Evolutionary conservation across 2,329 filamentous ascomycete species (phyloP).

Genomic region (Colletotrichum aenigma): DNA sequence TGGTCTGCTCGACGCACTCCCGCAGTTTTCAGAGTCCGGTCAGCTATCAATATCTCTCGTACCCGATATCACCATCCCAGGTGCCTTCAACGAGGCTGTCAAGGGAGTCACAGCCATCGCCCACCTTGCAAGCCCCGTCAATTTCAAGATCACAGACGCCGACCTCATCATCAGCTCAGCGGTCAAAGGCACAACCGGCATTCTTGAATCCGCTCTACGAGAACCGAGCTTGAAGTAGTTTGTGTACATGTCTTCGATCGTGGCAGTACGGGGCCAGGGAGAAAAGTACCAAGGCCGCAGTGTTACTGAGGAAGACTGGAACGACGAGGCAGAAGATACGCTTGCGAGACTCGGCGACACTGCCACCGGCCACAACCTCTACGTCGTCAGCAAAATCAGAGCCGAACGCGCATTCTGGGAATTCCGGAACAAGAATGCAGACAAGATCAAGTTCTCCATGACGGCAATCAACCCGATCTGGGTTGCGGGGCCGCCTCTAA

Average conservation of each 20-base stretch:
- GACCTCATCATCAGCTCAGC: conserved; percentile 45
- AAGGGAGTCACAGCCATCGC: conserved; percentile 42
- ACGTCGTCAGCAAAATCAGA: conserved; percentile 33
- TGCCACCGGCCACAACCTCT: conserved; percentile 19
- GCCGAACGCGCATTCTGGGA: conserved; percentile 35
- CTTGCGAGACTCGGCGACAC: conserved; percentile 28
- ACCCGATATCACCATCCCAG: conserved; percentile 34
- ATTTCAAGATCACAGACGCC: conserved; percentile 42
- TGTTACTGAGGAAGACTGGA: conserved; percentile 31
- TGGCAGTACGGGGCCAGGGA: conserved; percentile 7
- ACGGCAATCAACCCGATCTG: conserved; percentile 12
- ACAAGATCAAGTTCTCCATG: conserved; percentile 27
- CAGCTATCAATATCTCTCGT: conserved; percentile 31
- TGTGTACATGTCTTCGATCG: conserved; percentile 30
- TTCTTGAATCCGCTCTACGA: conserved; percentile 43
- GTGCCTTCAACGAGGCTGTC: conserved; percentile 40
- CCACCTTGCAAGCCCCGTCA: conserved; percentile 45
- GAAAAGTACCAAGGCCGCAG: conserved; percentile 1
- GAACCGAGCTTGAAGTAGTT: conserved; percentile 40
- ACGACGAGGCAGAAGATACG: conserved; percentile 29
- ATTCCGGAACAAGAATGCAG: conserved; percentile 28
- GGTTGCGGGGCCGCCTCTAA: conserved; percentile 14
- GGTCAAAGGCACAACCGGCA: conserved; percentile 36
- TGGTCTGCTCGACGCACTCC: conserved; percentile 22
- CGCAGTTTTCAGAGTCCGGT: conserved; percentile 18